These are phyloP conservation scores for Candida saitoana DNA, from an alignment of 805 yeast genomes.

Conservation along the genomic window DNA sequence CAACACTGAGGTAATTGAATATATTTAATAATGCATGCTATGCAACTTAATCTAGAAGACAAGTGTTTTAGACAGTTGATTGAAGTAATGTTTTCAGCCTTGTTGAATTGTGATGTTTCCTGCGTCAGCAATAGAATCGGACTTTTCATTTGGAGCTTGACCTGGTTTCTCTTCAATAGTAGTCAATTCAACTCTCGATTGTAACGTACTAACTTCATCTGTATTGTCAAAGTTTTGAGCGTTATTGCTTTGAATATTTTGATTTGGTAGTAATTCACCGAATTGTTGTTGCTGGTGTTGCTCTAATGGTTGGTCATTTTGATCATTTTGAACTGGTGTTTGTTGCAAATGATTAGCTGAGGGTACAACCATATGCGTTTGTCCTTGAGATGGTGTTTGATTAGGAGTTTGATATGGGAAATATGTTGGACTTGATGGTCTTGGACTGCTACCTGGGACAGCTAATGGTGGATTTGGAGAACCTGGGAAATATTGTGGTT, in stretches of 20 bases:
- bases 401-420: conserved; percentile 3
- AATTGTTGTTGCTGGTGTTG: conserved; percentile 9
- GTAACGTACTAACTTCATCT: conserved; percentile 4
- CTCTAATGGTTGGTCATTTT: conserved; percentile 1
- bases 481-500: conserved; percentile 37
- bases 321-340: background rate
- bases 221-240: background rate
- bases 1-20: too few species aligned
- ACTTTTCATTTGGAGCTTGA: background rate
- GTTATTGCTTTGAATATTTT: conserved; percentile 6
- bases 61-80: too few species aligned
- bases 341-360: conserved; percentile 1
- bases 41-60: too few species aligned
- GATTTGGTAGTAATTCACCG: conserved; percentile 18
- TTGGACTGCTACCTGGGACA: background rate
- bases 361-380: conserved; percentile 2
- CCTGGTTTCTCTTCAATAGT: conserved; percentile 2
- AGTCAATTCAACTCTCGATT: conserved; percentile 1
- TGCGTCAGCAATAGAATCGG: background rate
- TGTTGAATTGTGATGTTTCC: conserved; percentile 4
- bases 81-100: background rate
- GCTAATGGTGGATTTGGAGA: conserved; percentile 18
- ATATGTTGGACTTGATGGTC: conserved; percentile 6
- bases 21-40: too few species aligned
- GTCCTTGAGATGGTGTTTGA: conserved; percentile 6